phyloP scores from a whole-genome alignment of 768 basidiomycete genomes.

The Tulasnella calospora region DNA sequence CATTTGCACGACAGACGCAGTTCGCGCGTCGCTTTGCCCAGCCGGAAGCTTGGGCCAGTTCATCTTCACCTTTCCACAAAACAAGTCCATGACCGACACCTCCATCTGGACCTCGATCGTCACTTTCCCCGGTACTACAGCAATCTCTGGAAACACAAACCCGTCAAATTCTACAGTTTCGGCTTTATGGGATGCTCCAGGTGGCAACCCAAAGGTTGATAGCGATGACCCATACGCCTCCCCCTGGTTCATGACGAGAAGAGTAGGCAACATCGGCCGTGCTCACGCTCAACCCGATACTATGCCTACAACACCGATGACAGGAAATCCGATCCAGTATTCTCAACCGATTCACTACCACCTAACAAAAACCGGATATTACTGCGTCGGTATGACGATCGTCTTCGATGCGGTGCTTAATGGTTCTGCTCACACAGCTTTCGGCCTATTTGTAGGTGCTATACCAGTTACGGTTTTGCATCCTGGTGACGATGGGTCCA shows the following conservation, averaged over 20 bases:
- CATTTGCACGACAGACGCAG: slow-evolving; percentile 81
- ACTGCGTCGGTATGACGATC: slow-evolving; percentile 75
- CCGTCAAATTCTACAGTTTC: slow-evolving; percentile 20
- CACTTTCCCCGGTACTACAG: slow-evolving; percentile 44
- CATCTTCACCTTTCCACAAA: slow-evolving; percentile 70
- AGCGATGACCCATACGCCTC: slow-evolving; percentile 42
- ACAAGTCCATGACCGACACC: slow-evolving; percentile 60
- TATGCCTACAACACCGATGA: slow-evolving; percentile 38
- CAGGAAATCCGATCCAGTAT: slow-evolving; percentile 52
- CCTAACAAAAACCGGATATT: slow-evolving; percentile 86
- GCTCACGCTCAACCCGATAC: not conserved
- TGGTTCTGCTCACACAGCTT: not conserved
- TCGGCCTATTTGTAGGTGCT: slow-evolving; percentile 49
- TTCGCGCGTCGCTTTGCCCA: slow-evolving; percentile 65
- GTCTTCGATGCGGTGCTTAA: not conserved
- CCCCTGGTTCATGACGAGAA: slow-evolving; percentile 40
- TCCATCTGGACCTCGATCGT: slow-evolving; percentile 86
- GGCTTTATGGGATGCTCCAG: slow-evolving; percentile 56
- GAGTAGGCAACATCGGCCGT: not conserved
- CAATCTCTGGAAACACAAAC: not conserved
- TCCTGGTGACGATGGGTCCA: slow-evolving; percentile 40
- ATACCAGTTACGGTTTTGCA: slow-evolving; percentile 80
- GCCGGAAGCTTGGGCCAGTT: slow-evolving; percentile 75
- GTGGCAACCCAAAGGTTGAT: slow-evolving; percentile 52
- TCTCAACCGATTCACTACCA: slow-evolving; percentile 71